These are phyloP conservation scores for Monilinia vaccinii-corymbosi DNA, from an alignment of 2,329 filamentous ascomycete species.

Conservation along the genomic window DNA sequence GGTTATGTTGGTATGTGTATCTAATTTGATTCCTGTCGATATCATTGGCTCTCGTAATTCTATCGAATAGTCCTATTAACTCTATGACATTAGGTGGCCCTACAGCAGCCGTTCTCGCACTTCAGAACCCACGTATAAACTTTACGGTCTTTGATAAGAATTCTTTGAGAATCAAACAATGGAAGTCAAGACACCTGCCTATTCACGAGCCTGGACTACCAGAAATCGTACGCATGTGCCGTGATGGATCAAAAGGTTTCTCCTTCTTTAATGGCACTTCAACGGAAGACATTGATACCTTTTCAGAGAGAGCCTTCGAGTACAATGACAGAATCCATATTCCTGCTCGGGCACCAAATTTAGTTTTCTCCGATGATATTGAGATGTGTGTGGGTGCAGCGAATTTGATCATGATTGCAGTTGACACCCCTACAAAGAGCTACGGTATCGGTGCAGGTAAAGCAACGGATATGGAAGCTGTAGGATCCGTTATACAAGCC, in stretches of 20 bases:
- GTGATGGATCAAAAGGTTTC: constrained; percentile 45
- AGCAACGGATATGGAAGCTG: constrained; percentile 63
- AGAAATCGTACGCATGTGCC: constrained; percentile 56
- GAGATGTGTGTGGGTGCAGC: constrained; percentile 53
- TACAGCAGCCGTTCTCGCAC: constrained; percentile 65
- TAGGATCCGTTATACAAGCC: constrained; percentile 59
- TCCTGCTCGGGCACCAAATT: constrained; percentile 47
- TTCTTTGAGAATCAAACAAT: constrained; percentile 54
- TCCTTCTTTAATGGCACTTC: constrained; percentile 33
- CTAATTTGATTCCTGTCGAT: background rate
- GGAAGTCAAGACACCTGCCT: constrained; percentile 65
- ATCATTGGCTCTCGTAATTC: background rate
- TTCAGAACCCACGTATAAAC: constrained; percentile 59
- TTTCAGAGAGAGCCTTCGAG: constrained; percentile 26
- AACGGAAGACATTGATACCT: constrained; percentile 26
- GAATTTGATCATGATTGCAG: constrained; percentile 65
- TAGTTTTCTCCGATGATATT: constrained; percentile 65
- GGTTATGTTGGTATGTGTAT: constrained; percentile 62
- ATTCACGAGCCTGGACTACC: constrained; percentile 67
- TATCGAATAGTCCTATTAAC: background rate
- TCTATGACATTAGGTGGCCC: constrained; percentile 47
- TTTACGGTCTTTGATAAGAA: constrained; percentile 71
- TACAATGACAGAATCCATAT: constrained; percentile 29
- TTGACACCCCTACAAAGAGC: constrained; percentile 72
- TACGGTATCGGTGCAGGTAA: constrained; percentile 59